Evolutionary conservation across 2,329 filamentous ascomycete genomes (phyloP), one percentile per base, ranked within the genome.

Genomic region (Fusarium subglutinans): DNA sequence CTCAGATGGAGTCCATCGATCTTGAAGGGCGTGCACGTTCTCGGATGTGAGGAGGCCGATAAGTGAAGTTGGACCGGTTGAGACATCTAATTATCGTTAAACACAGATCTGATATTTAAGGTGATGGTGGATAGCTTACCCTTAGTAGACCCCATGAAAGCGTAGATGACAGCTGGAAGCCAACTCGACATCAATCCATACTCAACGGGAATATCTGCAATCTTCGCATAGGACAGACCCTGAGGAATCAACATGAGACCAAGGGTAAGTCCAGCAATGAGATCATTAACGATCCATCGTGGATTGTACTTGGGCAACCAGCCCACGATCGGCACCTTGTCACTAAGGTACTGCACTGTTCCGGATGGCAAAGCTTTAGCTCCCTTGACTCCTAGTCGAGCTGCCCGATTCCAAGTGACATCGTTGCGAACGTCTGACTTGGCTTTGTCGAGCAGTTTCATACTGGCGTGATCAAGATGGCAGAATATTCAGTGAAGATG

Each of bases 221-320:
- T 88, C 73, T 90, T 88, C 6, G 90, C 89, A 74, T 91, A 91
- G 0, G 89, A 88, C n/a, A 91, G 78, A 7, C 87, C 88, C 76
- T 91, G 89, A 0, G 89, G 89, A 62, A 91, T 90, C 48, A 91
- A 82, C 83, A 90, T 87, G 35, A 90, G 83, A 14, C 88, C 89
- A 33, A 91, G 82, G 18, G 88, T 92, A 72, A 89, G 83, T 24
- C 90, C 90, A 17, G 89, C 90, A 72, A 92, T 88, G 17, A 87
- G 79, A 77, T 93, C 90, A 76, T 89, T 89, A 24, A 90, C 66
- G 4, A 92, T 77, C 90, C 90, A 93, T 84, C 86, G 82, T 10
- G 84, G 86, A 24, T 89, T 85, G 79, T 92, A 92, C 51, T 84
- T 84, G 17, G 90, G 90, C 2, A 92, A 83, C 90, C 90, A 92